Conservation (phyloP, 805 yeast genomes). For the Hanseniaspora valbyensis region DNA sequence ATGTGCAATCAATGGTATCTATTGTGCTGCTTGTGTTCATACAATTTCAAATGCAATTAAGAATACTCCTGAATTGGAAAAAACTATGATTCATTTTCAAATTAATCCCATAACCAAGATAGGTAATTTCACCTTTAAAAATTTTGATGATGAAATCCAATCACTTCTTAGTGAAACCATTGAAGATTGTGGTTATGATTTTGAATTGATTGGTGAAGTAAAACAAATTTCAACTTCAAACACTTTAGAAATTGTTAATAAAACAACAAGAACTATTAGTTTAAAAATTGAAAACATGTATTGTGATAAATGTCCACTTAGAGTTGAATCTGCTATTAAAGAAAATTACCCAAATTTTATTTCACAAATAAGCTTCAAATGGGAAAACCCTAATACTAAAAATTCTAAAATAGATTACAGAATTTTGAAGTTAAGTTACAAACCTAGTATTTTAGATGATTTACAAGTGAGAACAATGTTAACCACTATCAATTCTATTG, state of each 20-base stretch:
- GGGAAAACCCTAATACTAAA: not conserved
- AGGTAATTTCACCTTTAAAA: conserved; percentile 44
- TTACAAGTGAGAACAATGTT: conserved; percentile 45
- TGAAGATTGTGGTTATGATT: conserved; percentile 58
- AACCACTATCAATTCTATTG: conserved; percentile 39
- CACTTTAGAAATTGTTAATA: conserved; percentile 29
- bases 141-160: conserved; percentile 29
- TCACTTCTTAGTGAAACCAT: conserved; percentile 37
- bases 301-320: conserved; percentile 58
- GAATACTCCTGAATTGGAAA: conserved; percentile 40
- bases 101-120: conserved; percentile 48
- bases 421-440: conserved; percentile 55
- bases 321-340: conserved; percentile 38
- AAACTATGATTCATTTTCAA: conserved; percentile 27
- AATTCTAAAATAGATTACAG: conserved; percentile 21
- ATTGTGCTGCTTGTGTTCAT: conserved; percentile 45
- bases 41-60: conserved; percentile 39
- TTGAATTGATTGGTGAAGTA: conserved; percentile 34
- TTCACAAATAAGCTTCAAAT: not conserved
- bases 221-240: conserved; percentile 42
- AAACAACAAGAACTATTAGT: conserved; percentile 5
- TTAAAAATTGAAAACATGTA: conserved; percentile 48
- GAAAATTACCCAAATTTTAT: conserved; percentile 42
- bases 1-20: conserved; percentile 22
- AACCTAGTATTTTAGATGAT: conserved; percentile 34